phyloP scores from a whole-genome alignment of 1,284 basidiomycete genomes.

The Ganoderma multipileum region DNA sequence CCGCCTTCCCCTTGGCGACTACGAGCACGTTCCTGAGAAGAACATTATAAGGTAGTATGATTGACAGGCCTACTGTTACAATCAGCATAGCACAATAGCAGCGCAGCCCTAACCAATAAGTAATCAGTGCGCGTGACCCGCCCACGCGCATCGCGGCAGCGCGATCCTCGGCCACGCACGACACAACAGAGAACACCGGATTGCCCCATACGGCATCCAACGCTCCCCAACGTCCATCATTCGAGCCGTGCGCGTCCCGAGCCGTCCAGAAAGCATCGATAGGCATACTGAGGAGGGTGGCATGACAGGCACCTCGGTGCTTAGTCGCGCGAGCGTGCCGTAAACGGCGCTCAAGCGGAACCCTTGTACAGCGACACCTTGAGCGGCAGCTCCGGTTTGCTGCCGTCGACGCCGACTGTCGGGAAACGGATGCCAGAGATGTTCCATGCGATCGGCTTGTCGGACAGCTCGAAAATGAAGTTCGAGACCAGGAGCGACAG shows the following conservation, averaged over 20 bases:
- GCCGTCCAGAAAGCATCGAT: neutral
- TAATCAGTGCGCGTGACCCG: neutral
- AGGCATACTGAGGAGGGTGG: neutral
- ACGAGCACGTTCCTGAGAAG: slow-evolving; percentile 1
- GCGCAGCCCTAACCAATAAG: neutral
- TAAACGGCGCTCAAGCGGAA: slow-evolving; percentile 3
- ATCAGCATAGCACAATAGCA: slow-evolving; percentile 17
- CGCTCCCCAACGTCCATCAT: neutral
- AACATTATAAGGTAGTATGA: slow-evolving; percentile 5
- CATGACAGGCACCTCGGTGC: slow-evolving; percentile 4
- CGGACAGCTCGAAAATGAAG: slow-evolving; percentile 26
- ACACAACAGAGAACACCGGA: neutral
- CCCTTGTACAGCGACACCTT: slow-evolving; percentile 23
- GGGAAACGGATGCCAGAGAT: slow-evolving; percentile 32
- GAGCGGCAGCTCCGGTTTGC: slow-evolving; percentile 28
- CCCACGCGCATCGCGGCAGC: slow-evolving; percentile 1
- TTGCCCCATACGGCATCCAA: neutral
- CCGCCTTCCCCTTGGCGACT: neutral
- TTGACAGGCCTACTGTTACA: slow-evolving; percentile 20
- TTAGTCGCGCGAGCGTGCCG: slow-evolving; percentile 1
- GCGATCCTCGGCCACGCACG: neutral
- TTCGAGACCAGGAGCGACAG: slow-evolving; percentile 20
- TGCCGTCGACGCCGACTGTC: slow-evolving; percentile 28
- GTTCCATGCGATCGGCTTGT: slow-evolving; percentile 32
- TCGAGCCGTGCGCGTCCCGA: neutral